Percentiles rank a stretch among this genome's conserved stretches.
Conservation (phyloP, 2,329 filamentous ascomycete genomes). For the Colletotrichum viniferum region DNA sequence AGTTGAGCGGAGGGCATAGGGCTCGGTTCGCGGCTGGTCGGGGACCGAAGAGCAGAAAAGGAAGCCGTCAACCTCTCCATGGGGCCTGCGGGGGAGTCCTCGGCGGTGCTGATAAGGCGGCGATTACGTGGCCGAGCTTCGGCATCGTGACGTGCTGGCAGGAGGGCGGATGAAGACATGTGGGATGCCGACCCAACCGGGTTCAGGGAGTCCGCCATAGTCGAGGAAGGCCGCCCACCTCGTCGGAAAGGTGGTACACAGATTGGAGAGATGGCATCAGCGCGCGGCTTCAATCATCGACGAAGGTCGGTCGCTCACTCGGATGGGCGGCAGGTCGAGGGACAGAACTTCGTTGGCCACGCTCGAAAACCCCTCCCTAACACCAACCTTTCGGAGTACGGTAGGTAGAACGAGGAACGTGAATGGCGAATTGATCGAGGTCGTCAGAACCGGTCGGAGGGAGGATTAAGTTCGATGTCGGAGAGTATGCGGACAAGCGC, state of each 20-base stretch:
- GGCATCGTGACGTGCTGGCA: conserved; percentile 44
- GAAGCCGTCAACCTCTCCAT: conserved; percentile 25
- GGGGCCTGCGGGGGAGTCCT: conserved; percentile 33
- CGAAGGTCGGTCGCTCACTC: not conserved
- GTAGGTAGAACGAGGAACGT: not conserved
- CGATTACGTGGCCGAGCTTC: conserved; percentile 57
- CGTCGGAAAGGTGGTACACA: conserved; percentile 14
- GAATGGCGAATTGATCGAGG: not conserved
- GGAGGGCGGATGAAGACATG: conserved; percentile 51
- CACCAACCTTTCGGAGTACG: not conserved
- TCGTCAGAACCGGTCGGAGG: not conserved
- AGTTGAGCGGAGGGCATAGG: conserved; percentile 49
- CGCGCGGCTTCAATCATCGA: conserved; percentile 15
- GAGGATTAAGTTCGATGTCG: not conserved
- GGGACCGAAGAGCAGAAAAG: conserved; percentile 35
- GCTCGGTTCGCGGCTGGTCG: conserved; percentile 49
- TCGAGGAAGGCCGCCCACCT: conserved; percentile 16
- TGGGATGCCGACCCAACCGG: conserved; percentile 36
- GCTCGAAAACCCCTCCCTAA: not conserved
- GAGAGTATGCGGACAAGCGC: not conserved
- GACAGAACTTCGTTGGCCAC: not conserved
- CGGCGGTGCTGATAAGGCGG: conserved; percentile 40
- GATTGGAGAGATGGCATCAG: conserved; percentile 20
- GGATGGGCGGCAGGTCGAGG: not conserved
- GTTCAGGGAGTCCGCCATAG: conserved; percentile 24